Base-by-base conservation (phyloP, 305 asterid genomes). In the Fraxinus nigra region DNA sequence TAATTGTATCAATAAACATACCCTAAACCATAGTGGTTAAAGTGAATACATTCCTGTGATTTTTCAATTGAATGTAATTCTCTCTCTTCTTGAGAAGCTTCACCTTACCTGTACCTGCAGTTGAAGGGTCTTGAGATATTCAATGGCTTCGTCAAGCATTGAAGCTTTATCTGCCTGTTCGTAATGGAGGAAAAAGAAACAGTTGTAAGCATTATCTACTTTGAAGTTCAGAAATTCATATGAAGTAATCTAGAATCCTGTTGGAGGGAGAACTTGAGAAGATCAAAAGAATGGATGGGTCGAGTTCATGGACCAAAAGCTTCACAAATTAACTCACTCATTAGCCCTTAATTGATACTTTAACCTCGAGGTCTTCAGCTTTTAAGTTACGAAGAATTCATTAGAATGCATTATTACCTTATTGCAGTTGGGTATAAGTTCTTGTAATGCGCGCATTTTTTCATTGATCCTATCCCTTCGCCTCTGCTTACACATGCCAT, bases 81-180 rank as follows among this genome's bases (percentile, higher is more conserved):
- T 22, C 37, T 26, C 73, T 13, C 4, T 26, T 67, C 37, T 6
- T 20, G 72, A 34, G 77, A 79, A 69, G 82, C 48, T 80, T 84
- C 85, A 82, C 61, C 88, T 84, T 82, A 94, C 99, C 97, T 95
- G 98, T 48, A 95, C 93, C 92, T 94, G 99, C 82, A 94, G 92
- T 85, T 95, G 98, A 90, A 95, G 99, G 56, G 94, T 91, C 90
- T 94, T 95, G 82, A 95, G 87, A 89, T 95, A 95, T 86, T 94
- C 99, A 75, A 94, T 95, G 86, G 98, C 98, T 89, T 95, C 99
- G 82, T 94, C 99, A 34, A 95, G 98, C 98, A 95, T 94, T 34
- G 99, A 95, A 81, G 99, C 99, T 90, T 95, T 95, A 85, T 95
- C 99, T 3, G 91, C 97, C 99, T 95, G 86, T 79, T 32, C 56